Base-by-base conservation (phyloP, 2,329 filamentous ascomycete genomes). In the Ceratocystis variospora region DNA sequence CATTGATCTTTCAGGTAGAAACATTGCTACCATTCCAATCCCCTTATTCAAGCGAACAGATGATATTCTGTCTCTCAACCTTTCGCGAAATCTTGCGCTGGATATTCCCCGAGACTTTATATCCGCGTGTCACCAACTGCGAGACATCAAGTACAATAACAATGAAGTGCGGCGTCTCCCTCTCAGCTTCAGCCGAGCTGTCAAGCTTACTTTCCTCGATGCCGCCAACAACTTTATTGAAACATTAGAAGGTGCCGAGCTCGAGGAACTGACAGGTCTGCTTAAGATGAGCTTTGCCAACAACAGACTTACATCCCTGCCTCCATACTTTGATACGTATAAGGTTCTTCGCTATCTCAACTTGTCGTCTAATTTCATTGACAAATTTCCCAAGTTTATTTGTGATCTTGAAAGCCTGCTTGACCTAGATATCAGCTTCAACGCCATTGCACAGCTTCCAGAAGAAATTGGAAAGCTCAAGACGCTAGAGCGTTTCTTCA, bases 41-140 rank as follows among this genome's bases (percentile, higher is more conserved):
- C 88, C 87, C 0, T 83, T 99, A 10, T 97, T 97, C 76, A 89
- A 90, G 68, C 95, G 91, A 74, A 89, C 93, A 0, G 81, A 84
- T 10, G 94, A 99, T 73, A 97, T 99, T 71, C 93, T 96, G 66
- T 95, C 91, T 0, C 82, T 99, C 48, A 97, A 99, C 72, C 79
- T 99, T 8, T 97, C 94, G 0, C 85, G 90, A 46, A 99, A 99
- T 71, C 78, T 97, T 57, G 94, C 91, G 0, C 80, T 99, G 33
- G 90, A 96, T 71, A 86, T 99, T 15, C 94, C 94, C 0, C 90
- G 91, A 72, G 94, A 99, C 75, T 99, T 99, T 73, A 92, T 99
- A 66, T 90, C 96, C 74, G 89, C 90, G 33, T 99, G 94, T 76
- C 86, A 87, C 71, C 91, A 93, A 72, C 79, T 99, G 22, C 86